Conservation (phyloP, 495 filamentous ascomycete species). For the Trypethelium eluteriae region DNA sequence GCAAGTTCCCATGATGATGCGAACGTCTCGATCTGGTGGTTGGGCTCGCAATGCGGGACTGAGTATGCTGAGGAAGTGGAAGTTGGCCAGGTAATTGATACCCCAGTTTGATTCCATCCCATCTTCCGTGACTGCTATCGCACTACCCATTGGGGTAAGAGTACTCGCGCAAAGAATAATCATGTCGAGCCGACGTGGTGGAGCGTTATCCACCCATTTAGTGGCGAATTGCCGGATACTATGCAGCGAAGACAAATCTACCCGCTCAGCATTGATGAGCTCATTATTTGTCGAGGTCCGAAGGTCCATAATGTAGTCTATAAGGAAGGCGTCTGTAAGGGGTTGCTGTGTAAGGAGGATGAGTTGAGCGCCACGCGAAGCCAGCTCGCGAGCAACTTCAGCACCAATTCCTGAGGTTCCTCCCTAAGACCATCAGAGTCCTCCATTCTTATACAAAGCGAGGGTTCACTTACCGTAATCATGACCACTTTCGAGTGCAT, state of each 20-base stretch:
- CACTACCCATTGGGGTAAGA: constrained; percentile 54
- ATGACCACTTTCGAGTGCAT: constrained; percentile 91
- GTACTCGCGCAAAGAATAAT: constrained; percentile 77
- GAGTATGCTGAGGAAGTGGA: constrained; percentile 85
- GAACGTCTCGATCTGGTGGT: constrained; percentile 85
- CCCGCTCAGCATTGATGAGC: constrained; percentile 89
- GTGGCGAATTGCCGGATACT: constrained; percentile 93
- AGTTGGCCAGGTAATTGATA: constrained; percentile 91
- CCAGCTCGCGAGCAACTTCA: constrained; percentile 62
- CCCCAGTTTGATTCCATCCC: constrained; percentile 85
- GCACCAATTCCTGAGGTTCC: constrained; percentile 93
- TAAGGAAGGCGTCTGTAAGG: constrained; percentile 74
- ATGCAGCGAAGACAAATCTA: constrained; percentile 78
- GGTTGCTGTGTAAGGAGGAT: constrained; percentile 80
- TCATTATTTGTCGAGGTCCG: constrained; percentile 73
- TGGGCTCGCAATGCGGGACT: constrained; percentile 81
- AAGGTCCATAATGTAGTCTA: constrained; percentile 86
- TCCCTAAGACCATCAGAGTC: constrained; percentile 46
- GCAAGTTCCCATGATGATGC: constrained; percentile 80
- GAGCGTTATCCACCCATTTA: constrained; percentile 94
- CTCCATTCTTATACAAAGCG: neutral
- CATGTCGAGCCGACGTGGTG: constrained; percentile 87
- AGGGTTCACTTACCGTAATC: constrained; percentile 61
- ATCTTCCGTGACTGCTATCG: constrained; percentile 52
- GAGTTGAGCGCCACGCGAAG: constrained; percentile 77